These are phyloP conservation scores for Penicillium thymicola DNA, from an alignment of 2,329 filamentous ascomycete species.

Conservation along the genomic window DNA sequence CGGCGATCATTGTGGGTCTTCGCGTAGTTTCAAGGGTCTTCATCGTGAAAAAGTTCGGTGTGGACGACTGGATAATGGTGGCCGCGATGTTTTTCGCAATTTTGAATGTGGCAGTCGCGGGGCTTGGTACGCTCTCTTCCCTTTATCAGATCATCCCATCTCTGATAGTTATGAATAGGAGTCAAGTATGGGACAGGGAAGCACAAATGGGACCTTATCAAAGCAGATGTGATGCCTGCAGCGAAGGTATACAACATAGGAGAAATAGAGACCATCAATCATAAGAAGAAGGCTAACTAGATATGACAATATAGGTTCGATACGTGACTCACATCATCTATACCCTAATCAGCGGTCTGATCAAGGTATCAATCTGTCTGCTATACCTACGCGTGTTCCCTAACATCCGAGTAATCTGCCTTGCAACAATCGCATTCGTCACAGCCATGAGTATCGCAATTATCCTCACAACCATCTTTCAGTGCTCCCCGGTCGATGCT, in stretches of 20 bases:
- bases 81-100: background rate
- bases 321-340: background rate
- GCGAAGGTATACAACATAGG: background rate
- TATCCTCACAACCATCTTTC: slow-evolving; percentile 10
- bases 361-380: background rate
- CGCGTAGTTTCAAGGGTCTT: background rate
- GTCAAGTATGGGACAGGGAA: background rate
- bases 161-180: background rate
- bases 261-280: background rate
- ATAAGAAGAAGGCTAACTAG: background rate
- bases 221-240: background rate
- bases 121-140: background rate
- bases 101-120: background rate
- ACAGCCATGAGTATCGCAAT: slow-evolving; percentile 11
- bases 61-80: background rate
- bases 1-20: background rate
- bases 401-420: background rate
- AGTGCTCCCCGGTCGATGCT: background rate
- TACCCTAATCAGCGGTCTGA: background rate
- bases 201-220: background rate
- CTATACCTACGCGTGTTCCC: background rate
- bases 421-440: slow-evolving; percentile 8
- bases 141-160: background rate
- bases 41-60: background rate
- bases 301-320: background rate